Evolutionary conservation across 495 filamentous ascomycete genomes (phyloP).

Genomic region (Cryomyces minteri): DNA sequence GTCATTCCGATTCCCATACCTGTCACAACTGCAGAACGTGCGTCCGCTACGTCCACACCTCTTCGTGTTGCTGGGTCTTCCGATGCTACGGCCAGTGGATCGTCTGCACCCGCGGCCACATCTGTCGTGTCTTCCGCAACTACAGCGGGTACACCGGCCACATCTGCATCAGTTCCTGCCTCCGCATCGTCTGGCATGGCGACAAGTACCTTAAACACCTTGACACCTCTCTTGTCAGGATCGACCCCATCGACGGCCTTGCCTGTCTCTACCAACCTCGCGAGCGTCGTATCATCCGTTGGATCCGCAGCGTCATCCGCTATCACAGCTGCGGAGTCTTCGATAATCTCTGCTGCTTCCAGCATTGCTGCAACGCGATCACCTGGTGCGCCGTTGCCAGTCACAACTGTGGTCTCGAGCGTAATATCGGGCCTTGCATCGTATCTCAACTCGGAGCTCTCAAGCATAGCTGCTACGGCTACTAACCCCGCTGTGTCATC

Average conservation of each 20-base stretch:
- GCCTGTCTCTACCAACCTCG: not conserved
- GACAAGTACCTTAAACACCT: not conserved
- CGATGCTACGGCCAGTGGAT: not conserved
- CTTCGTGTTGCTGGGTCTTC: not conserved
- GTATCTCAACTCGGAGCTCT: slow-evolving; percentile 5
- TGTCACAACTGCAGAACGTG: not conserved
- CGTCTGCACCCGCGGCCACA: not conserved
- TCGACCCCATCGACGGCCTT: not conserved
- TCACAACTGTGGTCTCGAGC: slow-evolving; percentile 3
- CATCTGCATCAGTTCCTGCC: not conserved
- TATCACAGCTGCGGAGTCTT: not conserved
- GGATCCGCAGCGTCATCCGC: not conserved
- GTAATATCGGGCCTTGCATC: slow-evolving; percentile 4
- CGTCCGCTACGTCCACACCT: not conserved
- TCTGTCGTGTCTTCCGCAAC: not conserved
- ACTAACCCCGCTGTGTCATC: slow-evolving; percentile 5
- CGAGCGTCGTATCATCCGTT: not conserved
- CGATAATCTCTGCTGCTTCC: slow-evolving; percentile 1
- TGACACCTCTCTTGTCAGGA: not conserved
- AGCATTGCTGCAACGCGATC: not conserved
- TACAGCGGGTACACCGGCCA: not conserved
- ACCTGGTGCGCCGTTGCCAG: not conserved
- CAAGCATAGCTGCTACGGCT: slow-evolving; percentile 8
- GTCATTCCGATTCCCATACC: not conserved
- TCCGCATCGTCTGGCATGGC: not conserved